These are phyloP conservation scores for Entomortierella lignicola DNA, from an alignment of 192 early-diverging fungal genomes.

Conservation along the genomic window DNA sequence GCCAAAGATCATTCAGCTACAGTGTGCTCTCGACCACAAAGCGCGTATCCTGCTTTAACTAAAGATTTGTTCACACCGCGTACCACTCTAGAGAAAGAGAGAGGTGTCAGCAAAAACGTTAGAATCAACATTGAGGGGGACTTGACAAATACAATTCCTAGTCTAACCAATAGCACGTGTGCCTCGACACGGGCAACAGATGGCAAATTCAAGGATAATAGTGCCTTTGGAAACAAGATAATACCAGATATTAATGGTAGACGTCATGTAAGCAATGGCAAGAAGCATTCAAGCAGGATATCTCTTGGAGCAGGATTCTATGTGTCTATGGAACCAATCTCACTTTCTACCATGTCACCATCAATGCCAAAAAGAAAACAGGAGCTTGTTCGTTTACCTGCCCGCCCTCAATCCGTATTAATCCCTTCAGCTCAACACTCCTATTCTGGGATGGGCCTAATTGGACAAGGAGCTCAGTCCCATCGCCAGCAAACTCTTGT, in stretches of 20 bases:
- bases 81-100: conserved; percentile 3
- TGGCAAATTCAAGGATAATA: not conserved
- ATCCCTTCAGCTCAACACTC: conserved; percentile 17
- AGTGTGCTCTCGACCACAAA: not conserved
- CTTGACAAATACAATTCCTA: not conserved
- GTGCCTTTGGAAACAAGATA: not conserved
- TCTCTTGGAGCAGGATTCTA: conserved; percentile 42
- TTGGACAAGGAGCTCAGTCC: not conserved
- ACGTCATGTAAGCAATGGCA: conserved; percentile 28
- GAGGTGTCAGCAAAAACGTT: conserved; percentile 21
- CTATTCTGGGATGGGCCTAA: not conserved
- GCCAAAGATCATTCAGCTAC: conserved; percentile 5
- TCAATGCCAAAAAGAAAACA: conserved; percentile 15
- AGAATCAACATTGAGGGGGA: conserved; percentile 31
- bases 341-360: conserved; percentile 21
- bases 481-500: not conserved
- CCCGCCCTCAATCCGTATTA: conserved; percentile 31
- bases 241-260: not conserved
- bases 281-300: conserved; percentile 17
- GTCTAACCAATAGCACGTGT: not conserved
- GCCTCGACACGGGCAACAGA: not conserved
- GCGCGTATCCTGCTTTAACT: conserved; percentile 14
- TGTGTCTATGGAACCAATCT: conserved; percentile 35
- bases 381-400: conserved; percentile 30
- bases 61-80: conserved; percentile 25